Evolutionary conservation across 345 rosid genomes (phyloP).

Genomic region (Lepidium aucheri): DNA sequence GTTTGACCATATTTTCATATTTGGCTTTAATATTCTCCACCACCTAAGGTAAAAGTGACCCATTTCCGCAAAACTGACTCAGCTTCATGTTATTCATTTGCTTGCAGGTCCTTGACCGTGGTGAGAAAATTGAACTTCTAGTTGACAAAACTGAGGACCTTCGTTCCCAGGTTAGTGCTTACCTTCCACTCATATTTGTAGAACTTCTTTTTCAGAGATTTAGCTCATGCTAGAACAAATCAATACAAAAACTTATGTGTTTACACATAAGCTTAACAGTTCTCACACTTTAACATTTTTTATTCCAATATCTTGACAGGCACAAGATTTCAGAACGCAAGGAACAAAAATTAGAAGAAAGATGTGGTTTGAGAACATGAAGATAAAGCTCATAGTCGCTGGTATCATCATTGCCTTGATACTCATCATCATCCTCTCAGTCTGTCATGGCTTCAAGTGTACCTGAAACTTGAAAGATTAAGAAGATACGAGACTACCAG

Average conservation of each 20-base stretch:
- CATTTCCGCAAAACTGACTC: no score
- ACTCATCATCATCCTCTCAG: conserved; percentile 50
- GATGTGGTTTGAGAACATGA: conserved; percentile 84
- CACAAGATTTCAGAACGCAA: conserved; percentile 67
- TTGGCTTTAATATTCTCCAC: not conserved
- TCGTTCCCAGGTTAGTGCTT: conserved; percentile 48
- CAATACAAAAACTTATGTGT: not conserved
- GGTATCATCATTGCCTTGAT: conserved; percentile 54
- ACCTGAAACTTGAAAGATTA: not conserved
- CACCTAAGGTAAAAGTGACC: no score
- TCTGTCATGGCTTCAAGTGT: conserved; percentile 56
- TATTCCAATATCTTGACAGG: conserved; percentile 30
- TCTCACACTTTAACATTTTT: not conserved
- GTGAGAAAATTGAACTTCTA: conserved; percentile 71
- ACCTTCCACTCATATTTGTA: not conserved
- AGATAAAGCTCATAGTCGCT: conserved; percentile 59
- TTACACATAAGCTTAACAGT: not conserved
- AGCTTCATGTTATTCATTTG: no score
- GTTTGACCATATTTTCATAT: not conserved
- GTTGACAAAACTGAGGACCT: conserved; percentile 76
- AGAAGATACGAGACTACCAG: not conserved
- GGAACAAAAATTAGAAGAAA: conserved; percentile 64
- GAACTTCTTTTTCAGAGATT: not conserved
- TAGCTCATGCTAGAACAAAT: not conserved
- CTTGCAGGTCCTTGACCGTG: conserved; percentile 73